phyloP scores from a whole-genome alignment of 495 filamentous ascomycete genomes.

The Talaromyces borbonicus region DNA sequence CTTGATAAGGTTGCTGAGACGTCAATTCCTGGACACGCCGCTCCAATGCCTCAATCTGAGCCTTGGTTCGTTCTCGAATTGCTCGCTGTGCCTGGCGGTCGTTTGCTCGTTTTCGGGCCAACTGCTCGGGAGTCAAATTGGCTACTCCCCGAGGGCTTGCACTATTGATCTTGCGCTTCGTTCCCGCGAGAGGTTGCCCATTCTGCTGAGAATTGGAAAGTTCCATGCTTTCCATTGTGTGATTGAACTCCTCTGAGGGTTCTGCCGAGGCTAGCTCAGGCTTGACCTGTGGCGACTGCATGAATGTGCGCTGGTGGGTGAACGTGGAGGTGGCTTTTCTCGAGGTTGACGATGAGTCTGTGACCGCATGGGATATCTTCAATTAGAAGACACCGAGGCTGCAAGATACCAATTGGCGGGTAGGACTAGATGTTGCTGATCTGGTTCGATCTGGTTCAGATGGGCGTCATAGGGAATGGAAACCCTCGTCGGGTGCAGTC shows the following conservation, averaged over 20 bases:
- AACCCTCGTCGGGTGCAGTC: slow-evolving; percentile 1
- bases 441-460: background rate
- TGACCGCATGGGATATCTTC: background rate
- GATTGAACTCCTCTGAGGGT: background rate
- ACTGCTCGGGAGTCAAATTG: slow-evolving; percentile 61
- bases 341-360: background rate
- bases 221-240: background rate
- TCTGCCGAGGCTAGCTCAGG: background rate
- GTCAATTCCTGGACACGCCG: slow-evolving; percentile 59
- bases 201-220: background rate
- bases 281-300: slow-evolving; percentile 4
- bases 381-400: too few relatives aligned
- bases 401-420: too few relatives aligned
- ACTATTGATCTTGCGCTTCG: slow-evolving; percentile 40
- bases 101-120: slow-evolving; percentile 75
- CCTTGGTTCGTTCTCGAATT: slow-evolving; percentile 72
- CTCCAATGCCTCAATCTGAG: slow-evolving; percentile 70
- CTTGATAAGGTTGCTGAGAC: slow-evolving; percentile 66
- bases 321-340: background rate
- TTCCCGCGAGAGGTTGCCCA: slow-evolving; percentile 17
- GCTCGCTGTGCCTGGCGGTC: slow-evolving; percentile 82
- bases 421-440: background rate
- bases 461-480: background rate
- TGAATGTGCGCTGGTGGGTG: background rate
- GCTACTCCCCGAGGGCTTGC: slow-evolving; percentile 58